These are phyloP conservation scores for Scalesia atractyloides DNA, from an alignment of 129 eudicot species.

Conservation along the genomic window DNA sequence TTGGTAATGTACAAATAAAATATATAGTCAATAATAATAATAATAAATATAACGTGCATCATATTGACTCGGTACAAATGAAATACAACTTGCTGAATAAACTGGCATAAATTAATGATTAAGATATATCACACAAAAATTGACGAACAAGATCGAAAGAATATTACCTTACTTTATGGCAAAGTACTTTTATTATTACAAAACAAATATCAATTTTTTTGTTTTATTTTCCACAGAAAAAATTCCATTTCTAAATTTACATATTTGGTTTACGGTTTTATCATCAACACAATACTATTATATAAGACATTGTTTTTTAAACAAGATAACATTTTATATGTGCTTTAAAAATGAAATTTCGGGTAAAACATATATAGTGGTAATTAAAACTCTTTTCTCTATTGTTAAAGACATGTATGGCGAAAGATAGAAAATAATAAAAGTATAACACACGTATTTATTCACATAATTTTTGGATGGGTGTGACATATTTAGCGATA, in stretches of 20 bases:
- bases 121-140: background rate
- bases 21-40: background rate
- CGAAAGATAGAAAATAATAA: too few relatives aligned
- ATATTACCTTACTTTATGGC: background rate
- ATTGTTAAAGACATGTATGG: too few relatives aligned
- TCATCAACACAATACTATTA: too few relatives aligned
- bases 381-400: too few relatives aligned
- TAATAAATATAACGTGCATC: background rate
- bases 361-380: too few relatives aligned
- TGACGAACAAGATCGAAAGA: background rate
- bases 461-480: too few relatives aligned
- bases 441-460: too few relatives aligned
- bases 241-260: background rate
- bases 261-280: too few relatives aligned
- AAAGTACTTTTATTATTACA: background rate
- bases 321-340: too few relatives aligned
- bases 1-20: background rate
- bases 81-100: background rate
- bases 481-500: background rate
- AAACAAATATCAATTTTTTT: background rate
- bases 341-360: too few relatives aligned
- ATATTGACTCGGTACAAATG: background rate
- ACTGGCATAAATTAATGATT: background rate
- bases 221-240: too few relatives aligned
- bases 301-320: too few relatives aligned